A percentile compares a stretch with the other conserved stretches of the same genome.
Evolutionary conservation across 345 rosid genomes (phyloP).

Genomic region (Citrus unshiu): DNA sequence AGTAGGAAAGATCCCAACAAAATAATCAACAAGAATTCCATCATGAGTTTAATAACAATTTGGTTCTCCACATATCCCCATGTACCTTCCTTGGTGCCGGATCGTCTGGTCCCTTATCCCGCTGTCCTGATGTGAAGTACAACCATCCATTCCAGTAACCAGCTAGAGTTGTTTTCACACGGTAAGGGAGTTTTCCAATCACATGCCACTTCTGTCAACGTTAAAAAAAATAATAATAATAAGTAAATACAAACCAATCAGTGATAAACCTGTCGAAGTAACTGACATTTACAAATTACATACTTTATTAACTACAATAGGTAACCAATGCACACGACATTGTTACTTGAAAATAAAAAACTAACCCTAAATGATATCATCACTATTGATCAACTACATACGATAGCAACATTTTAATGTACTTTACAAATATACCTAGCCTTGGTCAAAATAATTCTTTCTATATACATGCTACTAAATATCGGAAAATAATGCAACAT

Average conservation of each 20-base stretch:
- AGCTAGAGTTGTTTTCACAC: conserved; percentile 88
- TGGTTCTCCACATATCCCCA: conserved; percentile 92
- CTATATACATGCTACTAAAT: neutral
- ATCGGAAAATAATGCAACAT: neutral
- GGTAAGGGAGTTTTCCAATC: conserved; percentile 81
- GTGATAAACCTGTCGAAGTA: neutral
- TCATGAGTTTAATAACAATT: conserved; percentile 54
- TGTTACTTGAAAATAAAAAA: neutral
- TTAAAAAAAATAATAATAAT: neutral
- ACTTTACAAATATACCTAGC: neutral
- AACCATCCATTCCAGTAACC: conserved; percentile 83
- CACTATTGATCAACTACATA: neutral
- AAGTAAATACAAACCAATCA: neutral
- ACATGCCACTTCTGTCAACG: conserved; percentile 78
- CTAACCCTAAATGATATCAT: neutral
- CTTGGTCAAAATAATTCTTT: neutral
- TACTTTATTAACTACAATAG: neutral
- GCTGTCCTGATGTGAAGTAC: conserved; percentile 95
- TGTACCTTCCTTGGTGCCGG: conserved; percentile 82
- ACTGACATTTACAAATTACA: neutral
- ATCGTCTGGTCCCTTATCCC: conserved; percentile 83
- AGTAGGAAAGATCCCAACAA: conserved; percentile 1
- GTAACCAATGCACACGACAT: neutral
- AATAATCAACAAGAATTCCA: conserved; percentile 8
- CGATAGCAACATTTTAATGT: neutral